These are phyloP conservation scores for Aspergillus vadensis DNA, from an alignment of 2,329 filamentous ascomycete species.

Conservation along the genomic window DNA sequence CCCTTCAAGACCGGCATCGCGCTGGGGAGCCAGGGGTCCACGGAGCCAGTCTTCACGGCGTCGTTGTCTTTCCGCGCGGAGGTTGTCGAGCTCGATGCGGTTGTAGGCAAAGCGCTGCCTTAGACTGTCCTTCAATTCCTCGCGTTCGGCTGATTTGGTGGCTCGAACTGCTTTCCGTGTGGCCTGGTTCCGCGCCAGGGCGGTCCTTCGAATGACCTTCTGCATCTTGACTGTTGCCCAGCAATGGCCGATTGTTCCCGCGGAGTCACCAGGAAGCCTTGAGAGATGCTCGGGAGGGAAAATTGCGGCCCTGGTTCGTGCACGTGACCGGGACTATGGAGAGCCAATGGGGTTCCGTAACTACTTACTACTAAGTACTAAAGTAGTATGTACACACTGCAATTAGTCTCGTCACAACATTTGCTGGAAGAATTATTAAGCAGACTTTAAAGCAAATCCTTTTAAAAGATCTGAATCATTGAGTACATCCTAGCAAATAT, in stretches of 20 bases:
- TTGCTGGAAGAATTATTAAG: no score
- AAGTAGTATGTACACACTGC: not conserved
- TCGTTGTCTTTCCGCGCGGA: slow-evolving; percentile 55
- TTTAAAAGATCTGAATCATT: no score
- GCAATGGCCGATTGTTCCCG: slow-evolving; percentile 32
- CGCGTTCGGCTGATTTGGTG: slow-evolving; percentile 43
- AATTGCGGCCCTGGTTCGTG: slow-evolving; percentile 22
- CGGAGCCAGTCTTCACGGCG: slow-evolving; percentile 76
- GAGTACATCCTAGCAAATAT: no score
- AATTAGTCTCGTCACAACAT: no score
- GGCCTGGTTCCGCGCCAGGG: slow-evolving; percentile 67
- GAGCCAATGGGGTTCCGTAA: slow-evolving; percentile 6
- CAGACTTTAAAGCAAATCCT: no score
- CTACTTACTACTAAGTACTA: no score
- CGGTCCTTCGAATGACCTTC: slow-evolving; percentile 67
- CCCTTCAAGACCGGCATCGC: slow-evolving; percentile 64
- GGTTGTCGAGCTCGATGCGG: slow-evolving; percentile 37
- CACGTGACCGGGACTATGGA: slow-evolving; percentile 17
- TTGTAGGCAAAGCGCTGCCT: slow-evolving; percentile 35
- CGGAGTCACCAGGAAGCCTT: slow-evolving; percentile 1
- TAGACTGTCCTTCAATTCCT: slow-evolving; percentile 34
- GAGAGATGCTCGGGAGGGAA: slow-evolving; percentile 19
- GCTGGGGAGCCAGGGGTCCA: slow-evolving; percentile 75
- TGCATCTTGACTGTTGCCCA: slow-evolving; percentile 59
- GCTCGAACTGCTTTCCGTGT: slow-evolving; percentile 49